phyloP scores from a whole-genome alignment of 805 yeast genomes.

The Metschnikowia cerradonensis region DNA sequence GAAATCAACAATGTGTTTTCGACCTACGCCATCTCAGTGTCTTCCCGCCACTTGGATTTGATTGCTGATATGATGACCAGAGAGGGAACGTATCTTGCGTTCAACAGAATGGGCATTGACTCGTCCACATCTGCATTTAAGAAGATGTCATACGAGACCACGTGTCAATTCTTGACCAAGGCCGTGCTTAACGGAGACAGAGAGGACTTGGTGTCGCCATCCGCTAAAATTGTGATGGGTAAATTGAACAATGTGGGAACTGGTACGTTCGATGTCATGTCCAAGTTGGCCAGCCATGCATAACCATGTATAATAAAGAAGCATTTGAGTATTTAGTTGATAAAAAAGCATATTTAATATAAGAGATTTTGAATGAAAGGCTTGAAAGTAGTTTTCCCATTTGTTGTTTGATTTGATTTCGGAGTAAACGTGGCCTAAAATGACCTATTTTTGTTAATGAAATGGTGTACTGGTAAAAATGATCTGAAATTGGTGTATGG shows the following conservation, averaged over 20 bases:
- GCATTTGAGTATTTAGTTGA: not conserved
- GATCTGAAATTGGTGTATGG: no score
- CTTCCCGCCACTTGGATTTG: slow-evolving; percentile 89
- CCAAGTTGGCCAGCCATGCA: slow-evolving; percentile 24
- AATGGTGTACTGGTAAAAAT: no score
- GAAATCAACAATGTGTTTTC: slow-evolving; percentile 95
- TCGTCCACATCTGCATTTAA: slow-evolving; percentile 90
- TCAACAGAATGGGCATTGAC: slow-evolving; percentile 98
- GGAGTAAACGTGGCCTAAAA: no score
- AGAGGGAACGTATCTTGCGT: slow-evolving; percentile 94
- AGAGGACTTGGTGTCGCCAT: slow-evolving; percentile 86
- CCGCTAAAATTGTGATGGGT: slow-evolving; percentile 91
- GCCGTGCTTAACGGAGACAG: slow-evolving; percentile 90
- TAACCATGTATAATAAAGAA: not conserved
- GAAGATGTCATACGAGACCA: slow-evolving; percentile 99
- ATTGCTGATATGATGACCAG: slow-evolving; percentile 99
- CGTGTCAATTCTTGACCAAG: slow-evolving; percentile 94
- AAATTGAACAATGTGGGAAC: slow-evolving; percentile 90
- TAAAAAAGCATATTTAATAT: not conserved
- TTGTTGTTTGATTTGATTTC: no score
- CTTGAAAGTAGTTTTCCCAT: not conserved
- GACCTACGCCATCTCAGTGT: slow-evolving; percentile 91
- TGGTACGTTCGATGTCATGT: slow-evolving; percentile 83
- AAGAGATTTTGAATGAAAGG: not conserved
- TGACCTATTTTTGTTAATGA: no score